Percentiles rank a stretch among this genome's conserved stretches.
Evolutionary conservation across 2,329 filamentous ascomycete genomes (phyloP).

Genomic region (Aspergillus fumigatus): DNA sequence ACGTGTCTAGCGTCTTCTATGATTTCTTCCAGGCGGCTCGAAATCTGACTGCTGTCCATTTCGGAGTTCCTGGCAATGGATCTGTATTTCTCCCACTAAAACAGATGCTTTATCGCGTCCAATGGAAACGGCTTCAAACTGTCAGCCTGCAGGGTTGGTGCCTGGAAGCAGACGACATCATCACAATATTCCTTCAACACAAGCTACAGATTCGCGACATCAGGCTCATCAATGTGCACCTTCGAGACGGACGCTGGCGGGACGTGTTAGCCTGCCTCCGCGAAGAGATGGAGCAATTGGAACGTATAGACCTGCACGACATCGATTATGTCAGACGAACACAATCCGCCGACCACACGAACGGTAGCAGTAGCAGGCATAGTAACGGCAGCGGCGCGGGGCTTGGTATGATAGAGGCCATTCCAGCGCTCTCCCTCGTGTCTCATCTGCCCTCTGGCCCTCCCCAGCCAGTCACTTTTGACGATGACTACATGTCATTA

Average conservation of each 20-base stretch:
- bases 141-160: slow-evolving; percentile 64
- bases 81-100: slow-evolving; percentile 57
- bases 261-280: slow-evolving; percentile 56
- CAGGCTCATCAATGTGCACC: slow-evolving; percentile 55
- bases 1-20: slow-evolving; percentile 55
- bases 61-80: slow-evolving; percentile 57
- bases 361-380: slow-evolving; percentile 41
- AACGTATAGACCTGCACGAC: slow-evolving; percentile 59
- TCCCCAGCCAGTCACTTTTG: slow-evolving; percentile 14
- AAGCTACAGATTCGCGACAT: slow-evolving; percentile 54
- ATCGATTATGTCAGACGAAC: slow-evolving; percentile 54
- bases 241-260: slow-evolving; percentile 58
- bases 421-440: slow-evolving; percentile 15
- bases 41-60: slow-evolving; percentile 59
- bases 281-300: slow-evolving; percentile 52
- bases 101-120: slow-evolving; percentile 58
- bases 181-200: slow-evolving; percentile 53
- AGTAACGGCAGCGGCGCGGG: slow-evolving; percentile 6
- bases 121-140: slow-evolving; percentile 58
- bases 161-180: slow-evolving; percentile 57
- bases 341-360: background rate
- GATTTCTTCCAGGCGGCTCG: slow-evolving; percentile 55
- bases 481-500: slow-evolving; percentile 5
- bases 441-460: slow-evolving; percentile 12
- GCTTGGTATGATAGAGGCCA: slow-evolving; percentile 11